Evolutionary conservation across 192 early-diverging fungal genomes (phyloP).

Genomic region (Allomyces macrogynus): DNA sequence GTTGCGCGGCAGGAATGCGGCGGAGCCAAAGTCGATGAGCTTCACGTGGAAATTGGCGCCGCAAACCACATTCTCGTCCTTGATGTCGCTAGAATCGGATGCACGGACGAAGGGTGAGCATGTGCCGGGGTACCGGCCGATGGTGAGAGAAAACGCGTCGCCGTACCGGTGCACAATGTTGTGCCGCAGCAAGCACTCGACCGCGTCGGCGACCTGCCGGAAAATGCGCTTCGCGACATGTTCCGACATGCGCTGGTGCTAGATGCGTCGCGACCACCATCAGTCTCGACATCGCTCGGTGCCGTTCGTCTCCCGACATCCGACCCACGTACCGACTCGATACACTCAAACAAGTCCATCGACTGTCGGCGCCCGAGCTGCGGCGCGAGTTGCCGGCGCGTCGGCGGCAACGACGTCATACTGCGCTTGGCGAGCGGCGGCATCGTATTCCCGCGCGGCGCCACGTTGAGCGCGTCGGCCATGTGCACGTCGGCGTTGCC

Average conservation of each 20-base stretch:
- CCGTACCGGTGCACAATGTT: constrained; percentile 43
- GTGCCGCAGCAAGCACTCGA: constrained; percentile 34
- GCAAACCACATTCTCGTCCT: constrained; percentile 46
- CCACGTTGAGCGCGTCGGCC: constrained; percentile 8
- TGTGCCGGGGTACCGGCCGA: neutral
- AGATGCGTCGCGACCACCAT: neutral
- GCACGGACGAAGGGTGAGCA: neutral
- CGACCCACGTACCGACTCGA: constrained; percentile 24
- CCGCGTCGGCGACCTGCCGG: constrained; percentile 41
- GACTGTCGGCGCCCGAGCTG: constrained; percentile 28
- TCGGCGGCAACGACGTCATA: constrained; percentile 10
- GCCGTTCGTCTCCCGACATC: no score
- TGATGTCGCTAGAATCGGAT: constrained; percentile 29
- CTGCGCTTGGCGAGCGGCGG: constrained; percentile 7
- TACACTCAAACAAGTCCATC: constrained; percentile 56
- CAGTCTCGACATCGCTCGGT: neutral
- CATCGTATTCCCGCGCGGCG: constrained; percentile 1
- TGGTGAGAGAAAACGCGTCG: neutral
- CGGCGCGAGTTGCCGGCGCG: constrained; percentile 6
- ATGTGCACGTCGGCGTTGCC: constrained; percentile 8
- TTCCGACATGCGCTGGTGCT: constrained; percentile 38
- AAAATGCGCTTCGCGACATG: constrained; percentile 41
- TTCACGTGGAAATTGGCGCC: constrained; percentile 24
- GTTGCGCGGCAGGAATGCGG: constrained; percentile 14
- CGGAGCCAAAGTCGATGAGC: constrained; percentile 47